Evolutionary conservation across 148 eudicot genomes (phyloP).

Genomic region (Heliosperma pusillum): DNA sequence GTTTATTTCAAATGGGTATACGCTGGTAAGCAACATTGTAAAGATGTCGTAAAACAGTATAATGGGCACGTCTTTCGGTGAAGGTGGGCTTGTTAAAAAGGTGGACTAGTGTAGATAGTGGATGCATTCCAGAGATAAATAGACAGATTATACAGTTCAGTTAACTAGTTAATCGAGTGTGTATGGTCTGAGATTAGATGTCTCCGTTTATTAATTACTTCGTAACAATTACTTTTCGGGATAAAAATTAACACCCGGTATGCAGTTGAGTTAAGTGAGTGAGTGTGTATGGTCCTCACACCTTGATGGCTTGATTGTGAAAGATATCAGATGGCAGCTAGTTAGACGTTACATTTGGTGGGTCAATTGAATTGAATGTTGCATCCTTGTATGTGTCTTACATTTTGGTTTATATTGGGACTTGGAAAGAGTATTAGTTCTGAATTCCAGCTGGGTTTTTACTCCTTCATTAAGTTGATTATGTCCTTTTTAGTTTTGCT

Average conservation of each 20-base stretch:
- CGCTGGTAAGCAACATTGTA: background rate
- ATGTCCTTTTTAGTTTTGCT: background rate
- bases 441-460: background rate
- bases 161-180: too few relatives aligned
- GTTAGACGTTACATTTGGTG: conserved; percentile 1
- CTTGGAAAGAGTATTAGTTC: background rate
- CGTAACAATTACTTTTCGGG: too few relatives aligned
- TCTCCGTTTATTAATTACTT: background rate
- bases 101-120: background rate
- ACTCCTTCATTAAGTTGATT: background rate
- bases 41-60: background rate
- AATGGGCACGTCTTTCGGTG: background rate
- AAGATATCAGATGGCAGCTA: background rate
- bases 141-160: background rate
- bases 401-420: conserved; percentile 14
- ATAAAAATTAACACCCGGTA: too few relatives aligned
- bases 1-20: too few relatives aligned
- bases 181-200: too few relatives aligned
- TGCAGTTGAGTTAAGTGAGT: background rate
- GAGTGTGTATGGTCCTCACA: conserved; percentile 8
- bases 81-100: background rate
- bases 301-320: conserved; percentile 10
- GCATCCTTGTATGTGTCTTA: conserved; percentile 40
- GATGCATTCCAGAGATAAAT: background rate
- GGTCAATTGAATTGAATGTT: conserved; percentile 26